Evolutionary conservation across 208 protist species (phyloP).

Genomic region (Leishmania tropica): DNA sequence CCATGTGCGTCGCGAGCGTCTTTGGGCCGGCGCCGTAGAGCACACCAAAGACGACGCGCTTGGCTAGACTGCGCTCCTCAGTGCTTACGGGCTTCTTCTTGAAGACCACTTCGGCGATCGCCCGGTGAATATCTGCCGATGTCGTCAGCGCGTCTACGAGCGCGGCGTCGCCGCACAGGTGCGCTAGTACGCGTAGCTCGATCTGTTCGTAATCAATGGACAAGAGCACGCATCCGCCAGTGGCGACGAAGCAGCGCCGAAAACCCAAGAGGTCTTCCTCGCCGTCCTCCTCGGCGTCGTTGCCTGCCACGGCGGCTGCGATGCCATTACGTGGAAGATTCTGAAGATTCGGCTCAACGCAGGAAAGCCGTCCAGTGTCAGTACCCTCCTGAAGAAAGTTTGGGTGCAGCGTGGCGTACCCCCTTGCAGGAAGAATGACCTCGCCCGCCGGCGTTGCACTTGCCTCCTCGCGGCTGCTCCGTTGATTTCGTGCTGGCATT

Average conservation of each 20-base stretch:
- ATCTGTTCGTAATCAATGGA: slow-evolving; percentile 93
- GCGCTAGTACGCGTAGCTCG: slow-evolving; percentile 90
- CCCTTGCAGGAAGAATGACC: slow-evolving; percentile 21
- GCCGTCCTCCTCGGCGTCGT: slow-evolving; percentile 10
- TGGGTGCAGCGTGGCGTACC: slow-evolving; percentile 55
- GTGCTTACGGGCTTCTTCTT: slow-evolving; percentile 61
- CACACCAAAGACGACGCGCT: slow-evolving; percentile 88
- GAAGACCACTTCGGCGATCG: slow-evolving; percentile 81
- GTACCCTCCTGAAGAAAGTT: slow-evolving; percentile 91
- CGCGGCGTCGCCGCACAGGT: slow-evolving; percentile 73
- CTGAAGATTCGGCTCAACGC: slow-evolving; percentile 90
- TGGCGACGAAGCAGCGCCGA: slow-evolving; percentile 80
- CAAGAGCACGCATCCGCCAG: slow-evolving; percentile 56
- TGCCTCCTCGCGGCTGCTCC: slow-evolving; percentile 16
- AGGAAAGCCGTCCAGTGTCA: slow-evolving; percentile 90
- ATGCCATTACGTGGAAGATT: slow-evolving; percentile 71
- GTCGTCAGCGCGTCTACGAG: slow-evolving; percentile 68
- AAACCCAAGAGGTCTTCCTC: slow-evolving; percentile 56
- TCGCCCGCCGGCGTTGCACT: slow-evolving; percentile 13
- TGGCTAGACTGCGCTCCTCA: slow-evolving; percentile 79
- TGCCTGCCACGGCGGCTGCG: not conserved
- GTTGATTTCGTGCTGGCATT: not conserved
- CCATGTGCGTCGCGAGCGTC: slow-evolving; percentile 74
- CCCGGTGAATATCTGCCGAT: slow-evolving; percentile 76
- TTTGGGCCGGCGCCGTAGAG: slow-evolving; percentile 85